Conservation (phyloP, 2,329 filamentous ascomycete species). For the Pseudogymnoascus sp. region DNA sequence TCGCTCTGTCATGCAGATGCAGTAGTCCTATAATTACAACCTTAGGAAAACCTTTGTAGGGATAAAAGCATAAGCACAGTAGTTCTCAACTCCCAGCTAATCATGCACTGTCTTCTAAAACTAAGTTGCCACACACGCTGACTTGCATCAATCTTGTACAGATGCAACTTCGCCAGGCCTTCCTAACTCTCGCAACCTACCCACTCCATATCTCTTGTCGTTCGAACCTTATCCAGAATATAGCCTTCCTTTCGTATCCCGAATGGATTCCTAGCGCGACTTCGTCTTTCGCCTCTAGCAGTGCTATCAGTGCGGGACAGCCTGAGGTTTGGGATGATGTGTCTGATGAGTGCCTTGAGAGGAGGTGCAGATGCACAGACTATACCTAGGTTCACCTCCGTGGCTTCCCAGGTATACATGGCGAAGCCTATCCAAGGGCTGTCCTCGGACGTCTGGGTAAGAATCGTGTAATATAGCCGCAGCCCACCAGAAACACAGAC, state of each 20-base stretch:
- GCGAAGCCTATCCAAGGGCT: background rate
- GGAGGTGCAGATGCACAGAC: constrained; percentile 90
- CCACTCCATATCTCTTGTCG: background rate
- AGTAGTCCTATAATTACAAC: background rate
- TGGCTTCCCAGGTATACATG: constrained; percentile 61
- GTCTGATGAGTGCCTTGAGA: constrained; percentile 74
- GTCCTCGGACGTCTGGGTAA: background rate
- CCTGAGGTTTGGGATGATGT: constrained; percentile 16
- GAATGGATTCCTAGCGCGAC: background rate
- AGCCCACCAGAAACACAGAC: background rate
- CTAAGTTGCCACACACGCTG: background rate
- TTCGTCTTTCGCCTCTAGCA: background rate
- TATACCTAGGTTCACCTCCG: constrained; percentile 87
- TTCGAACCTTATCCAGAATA: background rate
- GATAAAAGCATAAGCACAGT: background rate
- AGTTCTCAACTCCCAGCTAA: background rate
- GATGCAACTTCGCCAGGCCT: background rate
- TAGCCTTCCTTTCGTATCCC: background rate
- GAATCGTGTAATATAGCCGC: background rate
- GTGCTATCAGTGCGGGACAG: background rate
- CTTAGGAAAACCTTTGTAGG: background rate
- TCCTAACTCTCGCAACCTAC: background rate
- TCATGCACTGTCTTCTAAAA: background rate
- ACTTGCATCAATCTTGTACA: background rate
- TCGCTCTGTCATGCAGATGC: background rate